phyloP scores from a whole-genome alignment of 345 rosid genomes.

The Eucalyptus pumila region DNA sequence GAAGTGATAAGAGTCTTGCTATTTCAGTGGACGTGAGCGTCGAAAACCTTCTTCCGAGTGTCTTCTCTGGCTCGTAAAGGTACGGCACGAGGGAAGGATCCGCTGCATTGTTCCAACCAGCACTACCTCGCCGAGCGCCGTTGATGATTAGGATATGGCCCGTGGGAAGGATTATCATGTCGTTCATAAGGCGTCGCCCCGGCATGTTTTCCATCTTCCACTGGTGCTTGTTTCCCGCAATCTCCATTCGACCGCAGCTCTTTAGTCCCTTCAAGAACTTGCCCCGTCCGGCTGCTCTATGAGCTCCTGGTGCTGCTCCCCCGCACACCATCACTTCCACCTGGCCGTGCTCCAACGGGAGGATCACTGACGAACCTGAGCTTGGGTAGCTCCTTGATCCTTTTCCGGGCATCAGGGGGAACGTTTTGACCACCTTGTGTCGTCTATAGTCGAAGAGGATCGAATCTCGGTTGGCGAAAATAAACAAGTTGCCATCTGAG shows the following conservation, averaged over 20 bases:
- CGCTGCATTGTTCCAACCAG: conserved; percentile 14
- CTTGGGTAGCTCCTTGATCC: conserved; percentile 51
- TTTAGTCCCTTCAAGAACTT: conserved; percentile 7
- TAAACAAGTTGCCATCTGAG: conserved; percentile 34
- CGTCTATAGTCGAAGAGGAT: conserved; percentile 19
- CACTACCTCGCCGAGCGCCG: conserved; percentile 34
- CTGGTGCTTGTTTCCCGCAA: conserved; percentile 10
- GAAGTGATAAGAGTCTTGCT: conserved; percentile 46
- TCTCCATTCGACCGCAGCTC: conserved; percentile 25
- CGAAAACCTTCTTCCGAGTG: conserved; percentile 9
- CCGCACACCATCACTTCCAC: conserved; percentile 44
- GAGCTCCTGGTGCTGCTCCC: conserved; percentile 33
- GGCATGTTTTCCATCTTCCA: conserved; percentile 54
- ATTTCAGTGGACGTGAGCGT: conserved; percentile 22
- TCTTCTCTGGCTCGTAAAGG: conserved; percentile 17
- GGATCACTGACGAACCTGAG: conserved; percentile 36
- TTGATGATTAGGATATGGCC: conserved; percentile 36
- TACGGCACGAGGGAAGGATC: conserved; percentile 9
- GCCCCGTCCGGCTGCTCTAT: neutral
- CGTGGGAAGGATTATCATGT: conserved; percentile 48
- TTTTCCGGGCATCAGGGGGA: conserved; percentile 31
- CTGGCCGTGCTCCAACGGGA: conserved; percentile 13
- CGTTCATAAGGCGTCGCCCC: conserved; percentile 34
- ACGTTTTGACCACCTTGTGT: conserved; percentile 13
- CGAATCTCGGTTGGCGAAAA: conserved; percentile 38